Conservation (phyloP, 1,284 basidiomycete genomes). For the Phlebopus sp. region DNA sequence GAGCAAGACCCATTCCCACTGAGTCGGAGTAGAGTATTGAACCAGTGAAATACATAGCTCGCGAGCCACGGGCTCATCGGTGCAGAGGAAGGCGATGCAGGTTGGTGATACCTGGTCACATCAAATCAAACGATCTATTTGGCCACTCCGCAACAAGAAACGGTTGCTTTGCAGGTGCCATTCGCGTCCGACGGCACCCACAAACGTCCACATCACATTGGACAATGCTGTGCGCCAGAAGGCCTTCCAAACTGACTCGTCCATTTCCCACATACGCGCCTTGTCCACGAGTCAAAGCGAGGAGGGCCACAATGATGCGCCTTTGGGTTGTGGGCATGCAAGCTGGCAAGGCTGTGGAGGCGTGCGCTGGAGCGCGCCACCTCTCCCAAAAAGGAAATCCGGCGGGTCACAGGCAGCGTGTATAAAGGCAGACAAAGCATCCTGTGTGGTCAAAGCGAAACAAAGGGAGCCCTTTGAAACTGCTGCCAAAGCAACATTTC, state of each 20-base stretch:
- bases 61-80: too few relatives aligned
- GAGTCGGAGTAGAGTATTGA: too few relatives aligned
- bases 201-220: too few relatives aligned
- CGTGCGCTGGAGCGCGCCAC: constrained; percentile 9
- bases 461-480: constrained; percentile 13
- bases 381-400: constrained; percentile 17
- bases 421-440: constrained; percentile 18
- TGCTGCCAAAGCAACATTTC: constrained; percentile 16
- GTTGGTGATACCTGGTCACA: too few relatives aligned
- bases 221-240: neutral
- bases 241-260: neutral
- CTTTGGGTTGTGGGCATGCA: neutral
- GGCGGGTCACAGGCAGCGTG: neutral
- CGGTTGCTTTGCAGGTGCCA: too few relatives aligned
- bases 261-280: constrained; percentile 1
- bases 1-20: too few relatives aligned
- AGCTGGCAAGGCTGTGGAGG: constrained; percentile 9
- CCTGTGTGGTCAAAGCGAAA: constrained; percentile 11
- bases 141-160: too few relatives aligned
- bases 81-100: too few relatives aligned
- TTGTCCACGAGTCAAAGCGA: constrained; percentile 17
- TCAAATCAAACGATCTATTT: too few relatives aligned
- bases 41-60: too few relatives aligned
- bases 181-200: too few relatives aligned
- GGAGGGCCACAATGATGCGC: neutral